phyloP scores from a whole-genome alignment of 495 filamentous ascomycete genomes.

The Entonaema liquescens region DNA sequence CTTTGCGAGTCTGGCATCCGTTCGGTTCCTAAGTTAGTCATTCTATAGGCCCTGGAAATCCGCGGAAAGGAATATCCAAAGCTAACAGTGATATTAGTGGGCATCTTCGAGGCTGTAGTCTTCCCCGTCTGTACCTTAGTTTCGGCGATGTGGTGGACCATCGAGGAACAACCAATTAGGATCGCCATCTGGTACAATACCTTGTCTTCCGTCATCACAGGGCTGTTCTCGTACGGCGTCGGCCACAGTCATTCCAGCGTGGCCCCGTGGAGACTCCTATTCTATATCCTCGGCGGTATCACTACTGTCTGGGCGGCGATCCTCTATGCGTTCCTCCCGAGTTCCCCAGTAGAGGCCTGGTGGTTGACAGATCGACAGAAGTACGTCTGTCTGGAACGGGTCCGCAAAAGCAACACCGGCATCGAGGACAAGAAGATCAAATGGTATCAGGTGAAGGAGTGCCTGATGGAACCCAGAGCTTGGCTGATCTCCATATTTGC shows the following conservation, averaged over 20 bases:
- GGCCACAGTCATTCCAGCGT: constrained; percentile 34
- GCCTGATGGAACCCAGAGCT: constrained; percentile 63
- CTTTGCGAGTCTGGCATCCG: constrained; percentile 29
- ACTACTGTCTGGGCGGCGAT: constrained; percentile 61
- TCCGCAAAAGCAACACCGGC: constrained; percentile 44
- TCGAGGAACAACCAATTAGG: constrained; percentile 31
- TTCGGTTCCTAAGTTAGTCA: constrained; percentile 23
- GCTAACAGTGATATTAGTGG: constrained; percentile 2
- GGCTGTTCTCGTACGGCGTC: constrained; percentile 30
- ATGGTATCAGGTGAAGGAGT: constrained; percentile 66
- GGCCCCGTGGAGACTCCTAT: constrained; percentile 49
- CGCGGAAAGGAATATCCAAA: background rate
- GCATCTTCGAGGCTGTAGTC: constrained; percentile 31
- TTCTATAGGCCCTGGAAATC: background rate
- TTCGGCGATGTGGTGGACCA: constrained; percentile 32
- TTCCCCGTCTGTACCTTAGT: constrained; percentile 33
- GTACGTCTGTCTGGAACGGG: constrained; percentile 26
- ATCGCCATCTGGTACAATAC: constrained; percentile 63
- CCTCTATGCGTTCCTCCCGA: constrained; percentile 64
- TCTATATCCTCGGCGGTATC: constrained; percentile 58
- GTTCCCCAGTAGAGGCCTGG: constrained; percentile 58
- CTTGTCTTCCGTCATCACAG: constrained; percentile 50
- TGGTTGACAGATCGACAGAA: constrained; percentile 55
- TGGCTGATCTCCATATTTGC: constrained; percentile 68
- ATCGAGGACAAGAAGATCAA: constrained; percentile 61